Evolutionary conservation across 1,284 basidiomycete genomes (phyloP), one percentile per base, ranked within the genome.

Genomic region (Somion occarium): DNA sequence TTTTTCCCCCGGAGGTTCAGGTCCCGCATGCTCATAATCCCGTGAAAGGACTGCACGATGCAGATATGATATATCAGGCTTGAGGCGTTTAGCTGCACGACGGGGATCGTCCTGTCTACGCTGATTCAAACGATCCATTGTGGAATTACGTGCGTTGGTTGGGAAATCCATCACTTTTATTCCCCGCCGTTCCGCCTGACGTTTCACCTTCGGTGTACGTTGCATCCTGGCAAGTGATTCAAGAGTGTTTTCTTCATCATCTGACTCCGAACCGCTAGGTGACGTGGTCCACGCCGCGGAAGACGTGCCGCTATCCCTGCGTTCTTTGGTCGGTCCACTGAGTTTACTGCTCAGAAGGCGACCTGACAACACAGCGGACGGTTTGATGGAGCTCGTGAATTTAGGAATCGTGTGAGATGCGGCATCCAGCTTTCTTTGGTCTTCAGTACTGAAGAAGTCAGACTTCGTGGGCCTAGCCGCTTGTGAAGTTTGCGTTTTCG

Each of bases 21-120:
- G 70, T 9, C 85, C 88, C 1, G 69, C 69, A 56, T 90, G 79
- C 47, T 86, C 77, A 54, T 93, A 93, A 65, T 91, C 75, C 96
- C 96, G 99, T 0, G 87, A 83, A 1, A 99, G 70, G 37, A 99
- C 76, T n/a, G 76, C 75, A 38, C 82, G 82, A 66, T 96, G 91
- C 19, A 99, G 80, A 12, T 75, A 76, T 12, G 83, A 83, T 26
- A 95, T 76, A 64, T 98, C 88, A 0, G 94, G 94, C 59, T 84
- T 86, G 58, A 94, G 76, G 11, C 93, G 83, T 57, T 88, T 70
- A 24, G 82, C 80, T 41, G 78, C 81, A 45, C 80, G 71, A 37
- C 82, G 82, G 20, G 80, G 80, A 55, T 85, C 81, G 13, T 87
- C 81, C 15, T 34, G 7, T 7, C 30, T 7, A 39, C 78, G 76